A percentile compares a stretch with the other conserved stretches of the same genome.
Evolutionary conservation across 2,329 filamentous ascomycete species (phyloP).

Genomic region (Colletotrichum navitas): DNA sequence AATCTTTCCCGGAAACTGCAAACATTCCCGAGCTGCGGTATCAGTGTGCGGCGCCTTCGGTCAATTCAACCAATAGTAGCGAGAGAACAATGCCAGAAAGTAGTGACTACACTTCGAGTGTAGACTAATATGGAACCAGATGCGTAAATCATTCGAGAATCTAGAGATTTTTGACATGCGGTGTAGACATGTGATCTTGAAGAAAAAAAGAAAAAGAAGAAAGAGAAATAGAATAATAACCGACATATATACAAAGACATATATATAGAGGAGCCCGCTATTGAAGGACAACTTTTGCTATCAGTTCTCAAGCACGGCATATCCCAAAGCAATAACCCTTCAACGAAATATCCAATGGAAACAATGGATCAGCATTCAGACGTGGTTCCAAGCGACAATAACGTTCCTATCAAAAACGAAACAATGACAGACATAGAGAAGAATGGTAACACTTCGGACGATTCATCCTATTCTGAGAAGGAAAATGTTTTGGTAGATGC

Average conservation of each 20-base stretch:
- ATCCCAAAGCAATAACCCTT: not conserved
- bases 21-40: not conserved
- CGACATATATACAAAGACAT: not conserved
- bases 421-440: constrained; percentile 17
- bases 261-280: not conserved
- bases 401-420: not conserved
- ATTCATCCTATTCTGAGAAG: not conserved
- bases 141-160: not conserved
- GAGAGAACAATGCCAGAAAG: not conserved
- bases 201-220: no score
- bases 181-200: not conserved
- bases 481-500: constrained; percentile 45
- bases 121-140: not conserved
- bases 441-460: constrained; percentile 43
- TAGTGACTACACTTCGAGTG: not conserved
- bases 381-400: no score
- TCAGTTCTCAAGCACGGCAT: not conserved
- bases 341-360: not conserved
- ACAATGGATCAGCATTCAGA: not conserved
- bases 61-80: not conserved
- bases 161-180: not conserved
- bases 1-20: not conserved
- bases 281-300: not conserved
- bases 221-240: no score
- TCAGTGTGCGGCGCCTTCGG: not conserved